Evolutionary conservation across 495 filamentous ascomycete genomes (phyloP).

Genomic region (Hypoxylon rickii): DNA sequence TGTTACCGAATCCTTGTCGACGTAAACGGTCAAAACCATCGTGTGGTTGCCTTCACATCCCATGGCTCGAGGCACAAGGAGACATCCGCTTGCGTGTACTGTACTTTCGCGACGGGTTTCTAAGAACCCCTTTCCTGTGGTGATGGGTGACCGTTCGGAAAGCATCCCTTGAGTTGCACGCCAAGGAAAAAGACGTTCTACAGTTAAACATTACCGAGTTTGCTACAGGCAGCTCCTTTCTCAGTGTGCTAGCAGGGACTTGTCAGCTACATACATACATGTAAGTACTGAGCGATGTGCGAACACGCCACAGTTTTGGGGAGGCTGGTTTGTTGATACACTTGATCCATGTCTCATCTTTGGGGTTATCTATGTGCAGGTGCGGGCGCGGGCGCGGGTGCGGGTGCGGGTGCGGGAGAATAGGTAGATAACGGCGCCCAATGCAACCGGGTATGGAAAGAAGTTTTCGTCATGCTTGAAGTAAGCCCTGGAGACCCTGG

Average conservation of each 20-base stretch:
- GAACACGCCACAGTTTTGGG: too few relatives aligned
- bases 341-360: too few relatives aligned
- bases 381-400: too few relatives aligned
- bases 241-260: too few relatives aligned
- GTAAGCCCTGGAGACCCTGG: too few relatives aligned
- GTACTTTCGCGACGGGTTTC: constrained; percentile 51
- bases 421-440: constrained; percentile 6
- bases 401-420: neutral
- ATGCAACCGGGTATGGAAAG: constrained; percentile 6
- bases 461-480: constrained; percentile 2
- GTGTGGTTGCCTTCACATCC: too few relatives aligned
- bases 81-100: too few relatives aligned
- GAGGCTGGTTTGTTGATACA: too few relatives aligned
- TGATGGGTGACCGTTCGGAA: constrained; percentile 63
- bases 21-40: too few relatives aligned
- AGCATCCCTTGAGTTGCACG: constrained; percentile 57
- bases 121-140: constrained; percentile 60
- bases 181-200: constrained; percentile 45
- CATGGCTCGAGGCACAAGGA: too few relatives aligned
- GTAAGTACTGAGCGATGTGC: neutral
- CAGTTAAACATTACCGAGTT: constrained; percentile 51
- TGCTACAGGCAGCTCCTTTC: constrained; percentile 61
- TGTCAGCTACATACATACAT: neutral
- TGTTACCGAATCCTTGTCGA: too few relatives aligned
- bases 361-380: too few relatives aligned